A percentile compares a stretch with the other conserved stretches of the same genome.
Evolutionary conservation across 208 protist genomes (phyloP).

Genomic region (Acanthamoeba rhysodes): DNA sequence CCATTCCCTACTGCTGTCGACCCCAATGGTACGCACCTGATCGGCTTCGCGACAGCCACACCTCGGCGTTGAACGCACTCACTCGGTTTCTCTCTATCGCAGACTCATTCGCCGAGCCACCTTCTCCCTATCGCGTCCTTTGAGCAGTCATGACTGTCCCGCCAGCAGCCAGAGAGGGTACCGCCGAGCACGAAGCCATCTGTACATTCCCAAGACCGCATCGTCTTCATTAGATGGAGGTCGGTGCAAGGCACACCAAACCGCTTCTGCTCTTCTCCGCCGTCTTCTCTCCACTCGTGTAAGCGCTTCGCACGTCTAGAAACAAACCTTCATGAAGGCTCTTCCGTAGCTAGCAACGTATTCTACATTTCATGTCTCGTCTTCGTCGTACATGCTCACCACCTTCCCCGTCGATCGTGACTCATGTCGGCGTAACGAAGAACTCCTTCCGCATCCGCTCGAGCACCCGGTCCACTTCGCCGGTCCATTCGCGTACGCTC

Average conservation of each 20-base stretch:
- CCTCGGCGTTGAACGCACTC: neutral
- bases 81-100: neutral
- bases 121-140: neutral
- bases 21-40: neutral
- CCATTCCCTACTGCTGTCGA: neutral
- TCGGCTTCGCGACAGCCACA: neutral
- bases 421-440: neutral
- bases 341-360: too few relatives aligned
- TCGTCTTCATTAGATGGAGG: neutral
- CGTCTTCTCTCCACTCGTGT: neutral
- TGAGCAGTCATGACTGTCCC: neutral
- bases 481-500: slow-evolving; percentile 60
- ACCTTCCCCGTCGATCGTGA: too few relatives aligned
- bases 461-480: slow-evolving; percentile 23
- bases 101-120: slow-evolving; percentile 35
- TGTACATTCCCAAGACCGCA: slow-evolving; percentile 3
- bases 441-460: slow-evolving; percentile 38
- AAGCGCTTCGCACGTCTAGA: too few relatives aligned
- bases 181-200: neutral
- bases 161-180: neutral
- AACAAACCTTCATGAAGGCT: too few relatives aligned
- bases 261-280: neutral
- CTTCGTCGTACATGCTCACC: too few relatives aligned
- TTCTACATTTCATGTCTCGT: too few relatives aligned
- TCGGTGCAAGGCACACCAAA: neutral